Evolutionary conservation across 2,329 filamentous ascomycete genomes (phyloP).

Genomic region (Aspergillus hiratsukae): DNA sequence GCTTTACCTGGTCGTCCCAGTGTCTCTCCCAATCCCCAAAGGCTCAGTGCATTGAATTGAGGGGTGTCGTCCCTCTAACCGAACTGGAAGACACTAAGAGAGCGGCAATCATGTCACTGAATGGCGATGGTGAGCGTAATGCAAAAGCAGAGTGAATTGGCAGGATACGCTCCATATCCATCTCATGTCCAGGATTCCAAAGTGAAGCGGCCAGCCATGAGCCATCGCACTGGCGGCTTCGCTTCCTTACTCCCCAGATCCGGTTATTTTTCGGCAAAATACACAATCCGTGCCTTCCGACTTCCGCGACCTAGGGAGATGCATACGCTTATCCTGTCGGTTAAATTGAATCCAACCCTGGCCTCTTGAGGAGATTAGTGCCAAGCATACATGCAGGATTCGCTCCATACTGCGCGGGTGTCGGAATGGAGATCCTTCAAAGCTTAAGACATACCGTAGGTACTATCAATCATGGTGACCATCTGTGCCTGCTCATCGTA

Average conservation of each 20-base stretch:
- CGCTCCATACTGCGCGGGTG: background rate
- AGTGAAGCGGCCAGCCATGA: background rate
- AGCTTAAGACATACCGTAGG: background rate
- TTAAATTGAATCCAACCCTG: background rate
- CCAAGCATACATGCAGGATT: background rate
- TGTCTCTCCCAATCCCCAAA: background rate
- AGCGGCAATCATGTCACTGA: background rate
- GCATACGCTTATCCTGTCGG: background rate
- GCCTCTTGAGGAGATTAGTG: background rate
- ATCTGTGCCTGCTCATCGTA: no score
- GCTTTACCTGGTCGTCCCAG: no score
- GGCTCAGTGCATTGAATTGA: no score
- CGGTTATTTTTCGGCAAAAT: background rate
- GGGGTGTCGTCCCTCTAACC: background rate
- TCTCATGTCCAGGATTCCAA: background rate
- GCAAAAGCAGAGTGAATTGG: background rate
- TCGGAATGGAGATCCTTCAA: no score
- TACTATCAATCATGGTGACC: background rate
- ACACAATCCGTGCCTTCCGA: background rate
- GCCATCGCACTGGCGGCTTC: background rate
- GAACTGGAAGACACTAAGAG: background rate
- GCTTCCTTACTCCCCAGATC: background rate
- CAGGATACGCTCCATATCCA: background rate
- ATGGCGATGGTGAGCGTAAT: background rate
- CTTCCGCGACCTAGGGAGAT: background rate